Evolutionary conservation across 768 basidiomycete species (phyloP), one percentile per base, ranked within the genome.

Genomic region (Clathrus columnatus): DNA sequence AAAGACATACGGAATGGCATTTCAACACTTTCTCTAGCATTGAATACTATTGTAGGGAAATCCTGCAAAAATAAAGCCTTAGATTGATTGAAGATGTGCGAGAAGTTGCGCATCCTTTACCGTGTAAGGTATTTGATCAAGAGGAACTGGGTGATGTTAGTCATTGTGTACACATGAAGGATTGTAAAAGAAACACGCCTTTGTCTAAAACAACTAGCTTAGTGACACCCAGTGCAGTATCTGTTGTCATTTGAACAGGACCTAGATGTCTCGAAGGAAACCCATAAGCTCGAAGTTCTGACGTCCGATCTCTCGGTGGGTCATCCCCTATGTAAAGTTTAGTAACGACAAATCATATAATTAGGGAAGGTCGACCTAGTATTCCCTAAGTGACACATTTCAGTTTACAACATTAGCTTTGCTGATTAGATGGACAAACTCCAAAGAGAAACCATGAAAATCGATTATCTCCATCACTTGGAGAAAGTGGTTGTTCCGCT

Each of bases 171-270:
- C 14, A 47, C 21, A 23, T 32, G 18, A 44, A 11, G 20, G 50
- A 29, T 48, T 7, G 28, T 10, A 45, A 48, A 48, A 7, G 53
- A 8, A 2, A 64, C 75, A 51, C 58, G 83, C 83, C 70, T 64
- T 81, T 76, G 65, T 93, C 88, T 47, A 83, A 68, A 0, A 92
- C 83, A 16, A 94, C 85, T 4, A 80, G 69, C 65, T 91, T 93
- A 0, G 91, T 91, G 4, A 96, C 95, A 4, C 87, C 91, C 0
- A 97, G 73, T 1, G 95, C 95, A 1, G 95, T 97, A 69, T 99
- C 95, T 0, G 96, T 99, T 28, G 96, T 98, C 96, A 99, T 99
- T 69, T 99, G 96, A 1, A 91, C 75, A 1, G 83, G 73, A 0
- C 92, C 93, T 7, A 99, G 75, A 68, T 88, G 89, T 28, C 96